Percentiles rank a stretch among this genome's conserved stretches.
Conservation (phyloP, 495 filamentous ascomycete genomes). For the Podospora didyma region DNA sequence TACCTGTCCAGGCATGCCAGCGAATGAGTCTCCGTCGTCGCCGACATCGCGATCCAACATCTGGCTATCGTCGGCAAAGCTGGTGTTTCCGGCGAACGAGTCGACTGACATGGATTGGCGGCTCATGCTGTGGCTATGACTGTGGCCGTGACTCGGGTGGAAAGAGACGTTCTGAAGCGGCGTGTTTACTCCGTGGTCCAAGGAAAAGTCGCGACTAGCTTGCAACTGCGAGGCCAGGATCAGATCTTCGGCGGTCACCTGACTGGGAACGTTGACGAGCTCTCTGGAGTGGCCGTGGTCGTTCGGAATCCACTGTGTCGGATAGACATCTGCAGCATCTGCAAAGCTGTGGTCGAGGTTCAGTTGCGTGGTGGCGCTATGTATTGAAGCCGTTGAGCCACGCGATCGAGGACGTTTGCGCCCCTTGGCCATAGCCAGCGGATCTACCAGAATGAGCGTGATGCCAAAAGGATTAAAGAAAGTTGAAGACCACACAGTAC, state of each 20-base stretch:
- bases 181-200: conserved; percentile 50
- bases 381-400: conserved; percentile 81
- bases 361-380: conserved; percentile 64
- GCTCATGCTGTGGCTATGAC: conserved; percentile 47
- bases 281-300: conserved; percentile 46
- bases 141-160: conserved; percentile 39
- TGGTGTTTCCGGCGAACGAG: conserved; percentile 52
- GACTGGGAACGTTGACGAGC: conserved; percentile 24
- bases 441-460: no score
- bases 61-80: conserved; percentile 65
- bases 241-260: conserved; percentile 64
- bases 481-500: no score
- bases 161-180: conserved; percentile 46
- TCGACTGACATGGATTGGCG: conserved; percentile 49
- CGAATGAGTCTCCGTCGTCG: conserved; percentile 59
- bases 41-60: conserved; percentile 64
- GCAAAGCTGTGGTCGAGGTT: conserved; percentile 57
- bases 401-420: conserved; percentile 68
- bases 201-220: conserved; percentile 43
- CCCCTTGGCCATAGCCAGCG: conserved; percentile 33
- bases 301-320: conserved; percentile 50
- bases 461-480: no score
- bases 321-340: conserved; percentile 47
- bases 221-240: conserved; percentile 57
- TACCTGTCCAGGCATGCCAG: conserved; percentile 40